Conservation (phyloP, 2,329 filamentous ascomycete genomes). For the Rugonectria rugulosa region DNA sequence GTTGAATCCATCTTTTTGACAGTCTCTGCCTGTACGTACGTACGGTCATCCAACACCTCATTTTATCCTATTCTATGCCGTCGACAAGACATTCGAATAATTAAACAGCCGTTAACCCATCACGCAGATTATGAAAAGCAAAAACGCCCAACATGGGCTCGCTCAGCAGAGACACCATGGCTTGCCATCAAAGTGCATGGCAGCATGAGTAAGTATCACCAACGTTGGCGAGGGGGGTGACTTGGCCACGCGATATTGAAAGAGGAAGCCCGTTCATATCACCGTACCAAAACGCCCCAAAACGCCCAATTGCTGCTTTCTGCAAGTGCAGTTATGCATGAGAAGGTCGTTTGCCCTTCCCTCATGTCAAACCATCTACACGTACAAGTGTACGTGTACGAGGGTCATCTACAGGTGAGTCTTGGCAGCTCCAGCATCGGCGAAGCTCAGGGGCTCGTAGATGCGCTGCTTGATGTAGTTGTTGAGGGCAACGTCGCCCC, state of each 20-base stretch:
- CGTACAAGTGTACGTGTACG: slow-evolving; percentile 28
- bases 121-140: slow-evolving; percentile 35
- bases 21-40: slow-evolving; percentile 28
- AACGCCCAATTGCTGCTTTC: not conserved
- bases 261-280: slow-evolving; percentile 22
- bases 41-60: slow-evolving; percentile 25
- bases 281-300: not conserved
- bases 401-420: slow-evolving; percentile 39
- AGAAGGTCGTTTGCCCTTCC: slow-evolving; percentile 1
- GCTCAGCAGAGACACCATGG: slow-evolving; percentile 32
- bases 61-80: slow-evolving; percentile 33
- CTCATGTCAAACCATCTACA: slow-evolving; percentile 10
- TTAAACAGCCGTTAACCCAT: slow-evolving; percentile 41
- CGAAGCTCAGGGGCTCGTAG: slow-evolving; percentile 64
- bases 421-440: slow-evolving; percentile 42
- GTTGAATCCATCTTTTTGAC: slow-evolving; percentile 24
- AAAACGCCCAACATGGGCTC: slow-evolving; percentile 30
- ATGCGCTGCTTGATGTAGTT: slow-evolving; percentile 67
- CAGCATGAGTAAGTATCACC: slow-evolving; percentile 29
- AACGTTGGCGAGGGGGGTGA: slow-evolving; percentile 20
- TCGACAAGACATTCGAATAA: slow-evolving; percentile 29
- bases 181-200: slow-evolving; percentile 28
- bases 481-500: slow-evolving; percentile 69
- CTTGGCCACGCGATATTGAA: not conserved
- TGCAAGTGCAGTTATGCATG: slow-evolving; percentile 25